Base-by-base conservation (phyloP, 139 green algal genomes). In the Asterochloris sp. region DNA sequence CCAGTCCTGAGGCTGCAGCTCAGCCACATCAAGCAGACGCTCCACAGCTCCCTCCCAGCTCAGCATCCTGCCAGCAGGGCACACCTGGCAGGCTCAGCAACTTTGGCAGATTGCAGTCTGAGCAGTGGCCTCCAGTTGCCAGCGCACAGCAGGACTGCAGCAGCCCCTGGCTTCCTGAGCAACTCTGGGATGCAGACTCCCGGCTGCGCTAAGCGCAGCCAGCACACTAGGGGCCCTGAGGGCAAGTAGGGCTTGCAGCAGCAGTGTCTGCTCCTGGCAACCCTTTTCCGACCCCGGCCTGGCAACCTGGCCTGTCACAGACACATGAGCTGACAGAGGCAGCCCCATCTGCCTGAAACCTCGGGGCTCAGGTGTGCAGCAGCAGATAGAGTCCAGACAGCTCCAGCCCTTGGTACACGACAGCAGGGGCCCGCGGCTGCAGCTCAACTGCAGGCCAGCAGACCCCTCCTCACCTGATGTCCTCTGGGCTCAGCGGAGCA, bases 11-110 rank as follows among this genome's bases (percentile, higher is more conserved):
- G 69, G n/a, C 38, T 69, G 19, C 63, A 94, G 78, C 73, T 92
- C 89, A 6, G 91, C 94, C 12, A 88, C 87, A 73, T 93, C 83
- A 71, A 98, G 82, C 86, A 97, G 95, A 13, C 95, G 88, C 81
- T 97, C 89, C n/a, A 94, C 97, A 16, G 95, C 95, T 10, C 93
- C 93, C 88, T 97, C 93, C 95, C 95, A 98, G 12, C 94, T 94
- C 60, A 98, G 87, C 38, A 82, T 67, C 85, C 79, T 83, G 78
- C 64, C 26, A 12, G 12, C 73, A 77, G 21, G 8, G 19, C 21
- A 26, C 17, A 26, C 19, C 66, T 13, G 66, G 17, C 17, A 71
- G 19, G 21, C 66, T 26, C 66, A 24, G 19, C 4, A 2, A 71
- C 66, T 26, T n/a, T 24, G 21, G 17, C 19, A 71, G 19, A 71